phyloP scores from a whole-genome alignment of 192 early-diverging fungal genomes.

The Coemansia sp. region DNA sequence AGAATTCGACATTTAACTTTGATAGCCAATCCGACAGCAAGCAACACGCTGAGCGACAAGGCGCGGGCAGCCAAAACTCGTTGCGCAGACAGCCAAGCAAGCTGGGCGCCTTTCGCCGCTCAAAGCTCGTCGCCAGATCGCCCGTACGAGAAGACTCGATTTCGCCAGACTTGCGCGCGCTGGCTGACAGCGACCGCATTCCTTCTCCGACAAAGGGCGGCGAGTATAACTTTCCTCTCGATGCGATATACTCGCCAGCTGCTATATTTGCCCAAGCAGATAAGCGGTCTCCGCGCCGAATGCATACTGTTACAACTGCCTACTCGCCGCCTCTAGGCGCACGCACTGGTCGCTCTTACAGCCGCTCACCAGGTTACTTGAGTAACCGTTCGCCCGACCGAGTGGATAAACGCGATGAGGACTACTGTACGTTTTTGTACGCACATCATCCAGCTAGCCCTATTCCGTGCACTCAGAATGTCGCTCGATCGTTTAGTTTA shows the following conservation, averaged over 20 bases:
- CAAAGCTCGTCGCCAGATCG: slow-evolving; percentile 41
- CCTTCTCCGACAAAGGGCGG: slow-evolving; percentile 5
- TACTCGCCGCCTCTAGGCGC: slow-evolving; percentile 9
- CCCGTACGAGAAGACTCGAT: slow-evolving; percentile 43
- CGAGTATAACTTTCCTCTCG: background rate
- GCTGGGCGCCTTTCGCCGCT: slow-evolving; percentile 18
- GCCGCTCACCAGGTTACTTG: background rate
- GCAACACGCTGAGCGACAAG: background rate
- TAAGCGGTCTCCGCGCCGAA: slow-evolving; percentile 1
- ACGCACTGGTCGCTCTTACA: background rate
- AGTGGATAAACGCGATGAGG: background rate
- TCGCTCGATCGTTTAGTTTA: background rate
- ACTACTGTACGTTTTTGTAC: background rate
- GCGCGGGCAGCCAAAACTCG: background rate
- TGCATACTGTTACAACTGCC: slow-evolving; percentile 9
- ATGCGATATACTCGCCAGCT: slow-evolving; percentile 1
- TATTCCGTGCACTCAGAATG: background rate
- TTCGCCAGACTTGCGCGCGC: slow-evolving; percentile 35
- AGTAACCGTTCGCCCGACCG: background rate
- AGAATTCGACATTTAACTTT: background rate
- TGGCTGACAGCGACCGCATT: slow-evolving; percentile 33
- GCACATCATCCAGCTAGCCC: background rate
- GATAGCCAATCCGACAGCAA: slow-evolving; percentile 5
- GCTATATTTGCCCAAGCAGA: slow-evolving; percentile 1
- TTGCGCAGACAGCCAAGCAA: background rate